Percentiles rank a stretch among this genome's conserved stretches.
These are phyloP conservation scores for Boletus barrowsii DNA, from an alignment of 768 basidiomycete genomes.

Conservation along the genomic window DNA sequence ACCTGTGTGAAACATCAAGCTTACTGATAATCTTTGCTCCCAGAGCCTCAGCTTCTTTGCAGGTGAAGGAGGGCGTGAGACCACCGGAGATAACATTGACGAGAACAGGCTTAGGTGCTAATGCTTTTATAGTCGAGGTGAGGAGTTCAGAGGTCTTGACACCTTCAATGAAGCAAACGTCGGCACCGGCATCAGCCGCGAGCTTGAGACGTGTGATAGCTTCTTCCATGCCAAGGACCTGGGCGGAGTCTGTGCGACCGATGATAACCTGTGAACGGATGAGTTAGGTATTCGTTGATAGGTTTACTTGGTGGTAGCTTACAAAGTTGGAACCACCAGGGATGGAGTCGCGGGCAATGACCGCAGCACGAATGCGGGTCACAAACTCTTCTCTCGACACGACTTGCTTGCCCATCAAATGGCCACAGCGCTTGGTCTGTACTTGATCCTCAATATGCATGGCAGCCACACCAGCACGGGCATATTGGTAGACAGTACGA, in stretches of 20 bases:
- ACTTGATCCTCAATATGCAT: conserved; percentile 83
- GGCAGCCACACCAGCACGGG: conserved; percentile 65
- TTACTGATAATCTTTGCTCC: conserved; percentile 78
- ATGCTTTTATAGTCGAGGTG: conserved; percentile 57
- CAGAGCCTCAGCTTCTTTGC: conserved; percentile 60
- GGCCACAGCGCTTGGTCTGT: conserved; percentile 77
- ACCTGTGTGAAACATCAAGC: conserved; percentile 18
- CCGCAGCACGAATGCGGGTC: conserved; percentile 73
- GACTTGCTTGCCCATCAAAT: conserved; percentile 78
- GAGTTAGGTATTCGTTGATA: not conserved
- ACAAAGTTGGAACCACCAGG: conserved; percentile 77
- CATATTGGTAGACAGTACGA: conserved; percentile 72
- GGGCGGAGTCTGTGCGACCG: conserved; percentile 75
- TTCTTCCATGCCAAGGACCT: conserved; percentile 78
- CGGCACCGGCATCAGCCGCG: conserved; percentile 70
- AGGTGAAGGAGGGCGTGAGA: conserved; percentile 71
- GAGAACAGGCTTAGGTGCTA: conserved; percentile 74
- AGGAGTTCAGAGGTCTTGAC: conserved; percentile 67
- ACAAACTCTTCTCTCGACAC: conserved; percentile 75
- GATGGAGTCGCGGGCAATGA: conserved; percentile 71
- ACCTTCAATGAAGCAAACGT: conserved; percentile 81
- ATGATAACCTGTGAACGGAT: conserved; percentile 52
- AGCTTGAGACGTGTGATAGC: conserved; percentile 63
- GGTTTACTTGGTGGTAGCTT: conserved; percentile 14
- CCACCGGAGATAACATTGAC: conserved; percentile 81